These are phyloP conservation scores for Cystofilobasidium capitatum DNA, from an alignment of 768 basidiomycete species.

Conservation along the genomic window DNA sequence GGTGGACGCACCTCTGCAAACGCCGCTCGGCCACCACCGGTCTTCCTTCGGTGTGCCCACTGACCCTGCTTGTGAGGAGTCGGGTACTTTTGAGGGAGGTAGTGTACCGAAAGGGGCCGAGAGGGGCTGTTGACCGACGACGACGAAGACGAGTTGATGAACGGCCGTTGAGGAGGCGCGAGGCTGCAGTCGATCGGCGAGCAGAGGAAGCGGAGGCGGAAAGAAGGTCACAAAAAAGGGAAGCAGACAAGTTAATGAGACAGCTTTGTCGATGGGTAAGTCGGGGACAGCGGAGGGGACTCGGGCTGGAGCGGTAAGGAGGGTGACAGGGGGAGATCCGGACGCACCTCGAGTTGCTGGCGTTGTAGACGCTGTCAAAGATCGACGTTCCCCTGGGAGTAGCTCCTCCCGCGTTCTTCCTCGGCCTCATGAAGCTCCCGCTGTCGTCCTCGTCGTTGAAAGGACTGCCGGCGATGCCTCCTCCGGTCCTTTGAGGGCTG, in stretches of 20 bases:
- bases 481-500: neutral
- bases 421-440: neutral
- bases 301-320: neutral
- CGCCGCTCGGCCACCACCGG: slow-evolving; percentile 62
- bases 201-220: neutral
- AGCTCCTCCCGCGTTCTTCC: neutral
- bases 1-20: slow-evolving; percentile 36
- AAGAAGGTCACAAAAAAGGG: neutral
- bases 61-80: slow-evolving; percentile 42
- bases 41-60: slow-evolving; percentile 44
- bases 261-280: no score
- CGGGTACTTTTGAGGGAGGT: slow-evolving; percentile 67
- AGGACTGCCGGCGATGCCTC: neutral
- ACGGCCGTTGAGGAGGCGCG: slow-evolving; percentile 8
- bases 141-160: slow-evolving; percentile 3
- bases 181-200: neutral
- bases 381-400: neutral
- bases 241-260: neutral
- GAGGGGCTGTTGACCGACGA: neutral
- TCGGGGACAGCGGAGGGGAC: neutral
- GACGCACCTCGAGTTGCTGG: neutral
- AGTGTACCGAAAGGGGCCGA: slow-evolving; percentile 54
- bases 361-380: slow-evolving; percentile 6
- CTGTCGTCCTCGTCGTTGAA: neutral
- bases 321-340: neutral